These are phyloP conservation scores for Monosporozyma siamensis DNA, from an alignment of 805 yeast genomes.

Conservation along the genomic window DNA sequence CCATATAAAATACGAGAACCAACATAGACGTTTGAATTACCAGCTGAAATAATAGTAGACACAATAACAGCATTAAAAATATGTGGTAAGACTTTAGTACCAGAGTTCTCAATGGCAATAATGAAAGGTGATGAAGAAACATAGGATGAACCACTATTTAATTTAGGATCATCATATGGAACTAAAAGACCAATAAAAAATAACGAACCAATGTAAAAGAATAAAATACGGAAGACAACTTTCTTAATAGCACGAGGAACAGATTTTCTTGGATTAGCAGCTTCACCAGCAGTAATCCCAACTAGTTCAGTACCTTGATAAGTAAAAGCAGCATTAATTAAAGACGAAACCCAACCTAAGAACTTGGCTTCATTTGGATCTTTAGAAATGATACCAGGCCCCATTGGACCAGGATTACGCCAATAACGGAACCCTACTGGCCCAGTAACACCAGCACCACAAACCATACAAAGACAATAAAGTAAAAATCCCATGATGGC, in stretches of 20 bases:
- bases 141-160: conserved; percentile 31
- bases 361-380: conserved; percentile 47
- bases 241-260: conserved; percentile 66
- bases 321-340: conserved; percentile 69
- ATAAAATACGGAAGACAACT: conserved; percentile 53
- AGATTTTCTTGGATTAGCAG: conserved; percentile 56
- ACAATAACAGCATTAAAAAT: conserved; percentile 66
- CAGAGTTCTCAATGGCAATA: conserved; percentile 59
- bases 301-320: conserved; percentile 73
- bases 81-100: conserved; percentile 56
- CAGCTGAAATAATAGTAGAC: conserved; percentile 65
- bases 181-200: conserved; percentile 64
- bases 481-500: conserved; percentile 65
- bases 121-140: conserved; percentile 61
- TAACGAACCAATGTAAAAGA: conserved; percentile 57
- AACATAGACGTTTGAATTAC: conserved; percentile 64
- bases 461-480: conserved; percentile 60
- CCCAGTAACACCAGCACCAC: conserved; percentile 63
- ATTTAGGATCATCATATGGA: conserved; percentile 54
- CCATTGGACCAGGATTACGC: conserved; percentile 74
- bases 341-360: conserved; percentile 60
- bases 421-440: conserved; percentile 74
- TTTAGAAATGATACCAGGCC: conserved; percentile 47
- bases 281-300: conserved; percentile 70
- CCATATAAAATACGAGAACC: conserved; percentile 61